phyloP scores from a whole-genome alignment of 768 basidiomycete genomes.

The Mycena leptocephala region DNA sequence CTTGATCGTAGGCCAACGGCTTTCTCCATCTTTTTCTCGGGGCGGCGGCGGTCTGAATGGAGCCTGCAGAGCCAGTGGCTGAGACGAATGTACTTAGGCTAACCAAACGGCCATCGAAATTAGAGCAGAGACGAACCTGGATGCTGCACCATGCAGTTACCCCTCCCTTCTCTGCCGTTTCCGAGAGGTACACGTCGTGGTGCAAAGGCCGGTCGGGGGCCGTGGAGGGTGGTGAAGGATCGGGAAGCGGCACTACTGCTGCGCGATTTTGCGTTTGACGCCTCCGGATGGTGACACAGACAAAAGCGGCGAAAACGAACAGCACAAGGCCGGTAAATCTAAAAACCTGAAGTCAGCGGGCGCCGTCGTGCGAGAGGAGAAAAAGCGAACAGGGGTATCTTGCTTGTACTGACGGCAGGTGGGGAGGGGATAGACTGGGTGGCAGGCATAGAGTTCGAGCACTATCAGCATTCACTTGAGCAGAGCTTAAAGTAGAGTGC shows the following conservation, averaged over 20 bases:
- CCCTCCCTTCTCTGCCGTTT: not conserved
- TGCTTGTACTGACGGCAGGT: not conserved
- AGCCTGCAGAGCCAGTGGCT: slow-evolving; percentile 17
- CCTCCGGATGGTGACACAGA: not conserved
- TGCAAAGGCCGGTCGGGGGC: not conserved
- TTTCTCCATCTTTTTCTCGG: not conserved
- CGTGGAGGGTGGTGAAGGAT: not conserved
- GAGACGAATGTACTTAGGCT: not conserved
- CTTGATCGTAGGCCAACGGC: slow-evolving; percentile 6
- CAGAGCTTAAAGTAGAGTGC: not conserved
- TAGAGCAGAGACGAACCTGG: slow-evolving; percentile 1
- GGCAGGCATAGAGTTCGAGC: slow-evolving; percentile 8
- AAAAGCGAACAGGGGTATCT: not conserved
- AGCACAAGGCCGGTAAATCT: not conserved
- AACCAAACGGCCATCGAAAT: not conserved
- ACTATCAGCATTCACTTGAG: not conserved
- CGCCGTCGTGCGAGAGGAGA: not conserved
- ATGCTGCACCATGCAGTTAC: slow-evolving; percentile 4
- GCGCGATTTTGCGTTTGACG: not conserved
- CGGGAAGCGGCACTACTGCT: not conserved
- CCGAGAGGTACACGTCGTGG: slow-evolving; percentile 5
- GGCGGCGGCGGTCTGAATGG: not conserved
- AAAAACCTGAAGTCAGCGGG: not conserved
- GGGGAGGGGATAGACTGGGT: not conserved
- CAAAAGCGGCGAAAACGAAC: not conserved